Base-by-base conservation (phyloP, 257 asterid genomes). In the Forsythia suspensa region DNA sequence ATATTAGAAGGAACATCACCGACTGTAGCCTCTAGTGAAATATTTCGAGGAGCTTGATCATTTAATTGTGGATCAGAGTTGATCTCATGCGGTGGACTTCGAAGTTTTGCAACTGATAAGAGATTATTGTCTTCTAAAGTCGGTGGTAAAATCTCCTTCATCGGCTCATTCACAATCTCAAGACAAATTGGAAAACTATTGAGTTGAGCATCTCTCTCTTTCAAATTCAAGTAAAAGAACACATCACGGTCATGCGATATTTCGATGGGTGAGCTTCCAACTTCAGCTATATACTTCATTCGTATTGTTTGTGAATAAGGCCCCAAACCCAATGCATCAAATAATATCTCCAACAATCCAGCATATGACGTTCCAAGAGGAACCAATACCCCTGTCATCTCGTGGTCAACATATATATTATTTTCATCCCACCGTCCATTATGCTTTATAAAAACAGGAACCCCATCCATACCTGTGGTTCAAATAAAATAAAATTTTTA, bases 321-420 rank as follows among this genome's bases (percentile, higher is more conserved):
- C 6, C 70, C 20, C 70, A 63, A 63, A 24, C 39, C 70, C 70
- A 63, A 63, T 8, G 70, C 70, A 21, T 63, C 70, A 29, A 11
- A 8, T 5, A 63, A 29, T 63, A 29, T 63, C 40, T 24, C 70
- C 70, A 63, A 29, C 16, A 63, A 63, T 8, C 70, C 40, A 63
- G 24, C 70, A 63, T 63, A 63, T 63, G 70, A 24, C 9, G 70
- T 63, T 63, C 70, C 70, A 63, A 63, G 38, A 63, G 70, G 40
- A 63, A 63, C 70, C 70, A 63, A 63, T 63, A 63, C 40, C 16
- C 70, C 70, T 11, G 70, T 63, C 70, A 63, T 63, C 70, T 63
- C 70, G 16, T 63, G 40, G 40, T 63, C 70, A 4, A 63, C 70
- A 24, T 63, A 63, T 10, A 9, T 63, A 63, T 63, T 63, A 11